phyloP scores from a whole-genome alignment of 225 moss, liverwort and hornwort genomes.

The Physcomitrium patens region DNA sequence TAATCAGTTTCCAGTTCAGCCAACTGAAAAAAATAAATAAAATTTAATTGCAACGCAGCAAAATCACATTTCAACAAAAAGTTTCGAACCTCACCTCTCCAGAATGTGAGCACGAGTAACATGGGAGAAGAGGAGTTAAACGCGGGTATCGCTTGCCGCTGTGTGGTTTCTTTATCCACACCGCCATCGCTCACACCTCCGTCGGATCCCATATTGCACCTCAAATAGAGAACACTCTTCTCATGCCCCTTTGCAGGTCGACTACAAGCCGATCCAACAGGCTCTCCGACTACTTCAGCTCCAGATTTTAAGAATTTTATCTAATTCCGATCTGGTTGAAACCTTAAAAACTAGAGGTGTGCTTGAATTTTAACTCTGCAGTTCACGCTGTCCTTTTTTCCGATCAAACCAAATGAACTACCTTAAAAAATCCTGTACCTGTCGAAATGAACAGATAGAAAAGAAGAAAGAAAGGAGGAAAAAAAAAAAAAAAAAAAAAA shows the following conservation, averaged over 20 bases:
- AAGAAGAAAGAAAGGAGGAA: neutral
- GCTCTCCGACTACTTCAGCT: neutral
- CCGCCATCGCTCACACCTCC: constrained; percentile 40
- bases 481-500: too few relatives aligned
- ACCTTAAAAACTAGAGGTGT: neutral
- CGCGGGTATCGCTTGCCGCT: constrained; percentile 32
- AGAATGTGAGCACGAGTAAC: constrained; percentile 71
- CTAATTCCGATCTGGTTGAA: neutral
- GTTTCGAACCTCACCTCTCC: constrained; percentile 65
- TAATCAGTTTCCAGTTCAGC: constrained; percentile 16
- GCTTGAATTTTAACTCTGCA: neutral
- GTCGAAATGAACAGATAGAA: constrained; percentile 10
- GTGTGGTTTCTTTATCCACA: constrained; percentile 60
- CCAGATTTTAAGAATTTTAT: neutral
- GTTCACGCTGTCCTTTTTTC: neutral
- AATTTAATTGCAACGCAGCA: neutral
- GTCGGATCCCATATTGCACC: constrained; percentile 43
- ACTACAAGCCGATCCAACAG: constrained; percentile 1
- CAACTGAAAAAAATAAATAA: neutral
- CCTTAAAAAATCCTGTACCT: neutral
- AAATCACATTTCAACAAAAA: neutral
- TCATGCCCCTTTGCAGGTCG: constrained; percentile 33
- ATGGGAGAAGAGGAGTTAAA: constrained; percentile 78
- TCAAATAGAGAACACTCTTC: constrained; percentile 7
- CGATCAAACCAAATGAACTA: constrained; percentile 1